Base-by-base conservation (phyloP, 1,284 basidiomycete genomes). In the Thelephora terrestris region DNA sequence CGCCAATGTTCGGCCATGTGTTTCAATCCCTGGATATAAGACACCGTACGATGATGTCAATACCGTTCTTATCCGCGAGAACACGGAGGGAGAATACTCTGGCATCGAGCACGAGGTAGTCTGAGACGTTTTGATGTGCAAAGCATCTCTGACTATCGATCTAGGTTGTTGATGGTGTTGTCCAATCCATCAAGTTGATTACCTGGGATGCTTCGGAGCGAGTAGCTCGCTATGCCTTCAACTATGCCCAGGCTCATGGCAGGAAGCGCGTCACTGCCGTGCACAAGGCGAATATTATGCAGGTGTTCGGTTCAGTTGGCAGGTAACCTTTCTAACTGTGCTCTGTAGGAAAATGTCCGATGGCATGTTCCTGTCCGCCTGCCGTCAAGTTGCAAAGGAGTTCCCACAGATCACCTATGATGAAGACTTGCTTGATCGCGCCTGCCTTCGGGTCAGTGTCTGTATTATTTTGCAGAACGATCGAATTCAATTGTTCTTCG, bases 211-310 rank as follows among this genome's bases (percentile, higher is more conserved):
- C 96, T 21, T 98, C 95, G 14, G 94, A 98, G 71, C 91, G 96
- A 52, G 95, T 99, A 49, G 95, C 96, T 44, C 85, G 93, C 50
- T 99, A 99, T 67, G 96, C 96, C 14, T 99, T 99, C 81, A 81
- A 98, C 71, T 97, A 98, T 63, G 96, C 96, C 32, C 79, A 87
- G 62, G 77, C 87, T 53, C 85, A 81, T 61, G 89, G 89, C 57
- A 77, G 96, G 55, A 85, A 85, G 67, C 85, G 91, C 59, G 96
- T 99, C 54, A 99, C 95, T 29, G 96, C 96, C 42, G 96, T 99
- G 37, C 96, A 99, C 78, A 99, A 99, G 75, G 96, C 96, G 37
- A 97, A 96, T 65, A 98, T 99, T 73, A 99, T 99, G 92, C 89
- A 55, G 53, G 81, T 63, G 14, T 34, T 45, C 21, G 20, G 46